Evolutionary conservation across 2,329 filamentous ascomycete species (phyloP), one percentile per base, ranked within the genome.

Genomic region (Calonectria pteridis): DNA sequence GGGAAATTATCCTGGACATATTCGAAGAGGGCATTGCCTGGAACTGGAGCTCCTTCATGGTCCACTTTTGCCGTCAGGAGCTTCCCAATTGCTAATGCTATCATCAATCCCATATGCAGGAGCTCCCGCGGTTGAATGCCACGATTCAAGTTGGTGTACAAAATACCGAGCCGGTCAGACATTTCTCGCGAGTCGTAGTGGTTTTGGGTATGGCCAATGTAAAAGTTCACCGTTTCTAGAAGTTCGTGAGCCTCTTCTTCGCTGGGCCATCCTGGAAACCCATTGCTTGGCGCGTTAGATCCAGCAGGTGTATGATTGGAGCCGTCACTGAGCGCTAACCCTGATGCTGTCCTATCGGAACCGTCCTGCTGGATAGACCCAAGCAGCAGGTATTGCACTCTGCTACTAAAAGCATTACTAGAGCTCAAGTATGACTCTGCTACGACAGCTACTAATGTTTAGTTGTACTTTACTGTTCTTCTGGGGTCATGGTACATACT

Each of bases 151-250:
- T 58, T 67, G n/a, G 33, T n/a, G 37, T 67, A 55, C 5, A 67
- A 35, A 58, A 55, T 35, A 18, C 65, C 50, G 18, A 67, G 20
- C 6, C 35, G 35, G n/a, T 67, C 65, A 4, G 50, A 58, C 13
- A 67, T 10, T 35, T 67, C 65, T 7, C 65, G 33, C n/a, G 50
- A 26, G 31, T 67, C 65, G n/a, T 43, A 67, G 26, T 67, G 65
- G 29, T 29, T 67, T 35, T 67, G 50, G 9, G 50, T 43, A 7
- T 67, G 65, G 6, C 65, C 65, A 23, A 67, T 58, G 20, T 67
- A 67, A 10, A 67, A 67, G 18, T 37, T 58, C 10, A 43, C 65
- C 20, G 23, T 11, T 28, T 67, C 65, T n/a, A 67, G 20, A 16
- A 67, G 50, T 18, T 20, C 4, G 46, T 55, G 58, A 3, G 65